phyloP scores from a whole-genome alignment of 345 rosid genomes.

The Citrus mangshanensis region DNA sequence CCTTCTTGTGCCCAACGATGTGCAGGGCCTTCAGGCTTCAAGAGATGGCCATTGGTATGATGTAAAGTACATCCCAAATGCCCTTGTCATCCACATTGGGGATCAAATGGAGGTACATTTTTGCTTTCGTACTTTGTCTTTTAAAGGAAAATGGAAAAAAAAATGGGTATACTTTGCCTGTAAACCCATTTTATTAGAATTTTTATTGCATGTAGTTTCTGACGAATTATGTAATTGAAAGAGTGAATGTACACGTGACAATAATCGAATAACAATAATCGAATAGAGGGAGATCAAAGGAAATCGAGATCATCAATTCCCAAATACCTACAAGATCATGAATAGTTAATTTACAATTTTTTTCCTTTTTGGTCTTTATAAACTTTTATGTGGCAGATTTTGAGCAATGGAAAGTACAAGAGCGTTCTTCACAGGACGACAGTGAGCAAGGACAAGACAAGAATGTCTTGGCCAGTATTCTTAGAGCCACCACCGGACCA shows the following conservation, averaged over 20 bases:
- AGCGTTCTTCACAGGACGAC: slow-evolving; percentile 25
- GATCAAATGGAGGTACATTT: slow-evolving; percentile 20
- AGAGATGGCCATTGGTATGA: slow-evolving; percentile 33
- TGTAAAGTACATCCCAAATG: slow-evolving; percentile 16
- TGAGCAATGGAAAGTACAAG: slow-evolving; percentile 33
- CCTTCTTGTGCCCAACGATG: slow-evolving; percentile 22
- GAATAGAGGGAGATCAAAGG: background rate
- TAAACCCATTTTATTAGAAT: no score
- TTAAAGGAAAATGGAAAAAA: background rate
- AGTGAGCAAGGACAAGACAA: slow-evolving; percentile 20
- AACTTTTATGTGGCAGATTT: slow-evolving; percentile 9
- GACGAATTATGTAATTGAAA: no score
- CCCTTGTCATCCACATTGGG: slow-evolving; percentile 22
- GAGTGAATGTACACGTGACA: no score
- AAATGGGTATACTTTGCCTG: no score
- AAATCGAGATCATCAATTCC: background rate
- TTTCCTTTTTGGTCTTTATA: background rate
- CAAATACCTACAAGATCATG: background rate
- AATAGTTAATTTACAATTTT: background rate
- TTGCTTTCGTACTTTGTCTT: background rate
- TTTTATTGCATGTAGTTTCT: no score
- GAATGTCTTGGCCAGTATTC: slow-evolving; percentile 33
- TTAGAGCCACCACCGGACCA: slow-evolving; percentile 19
- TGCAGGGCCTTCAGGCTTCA: slow-evolving; percentile 30
- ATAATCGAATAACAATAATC: no score